These are phyloP conservation scores for Fragilaria crotonensis DNA, from an alignment of 108 stramenopile genomes.

Conservation along the genomic window DNA sequence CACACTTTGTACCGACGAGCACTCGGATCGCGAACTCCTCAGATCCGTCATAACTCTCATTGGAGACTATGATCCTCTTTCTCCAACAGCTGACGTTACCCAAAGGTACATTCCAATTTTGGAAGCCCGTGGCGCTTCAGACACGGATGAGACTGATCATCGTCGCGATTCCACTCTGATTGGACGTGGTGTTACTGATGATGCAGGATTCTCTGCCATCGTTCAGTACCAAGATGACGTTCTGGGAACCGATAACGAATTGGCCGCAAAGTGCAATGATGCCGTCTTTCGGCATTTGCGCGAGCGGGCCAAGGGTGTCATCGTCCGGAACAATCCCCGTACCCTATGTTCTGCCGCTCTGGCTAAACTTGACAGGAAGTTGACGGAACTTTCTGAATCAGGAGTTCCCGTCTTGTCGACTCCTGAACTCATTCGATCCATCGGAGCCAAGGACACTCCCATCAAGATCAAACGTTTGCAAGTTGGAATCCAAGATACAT, in stretches of 20 bases:
- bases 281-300: background rate
- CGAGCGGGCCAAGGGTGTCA: background rate
- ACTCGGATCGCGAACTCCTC: constrained; percentile 3
- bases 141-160: background rate
- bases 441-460: constrained; percentile 5
- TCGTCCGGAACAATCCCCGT: constrained; percentile 6
- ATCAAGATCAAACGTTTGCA: constrained; percentile 4
- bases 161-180: constrained; percentile 1
- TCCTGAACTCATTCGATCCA: background rate
- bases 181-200: background rate
- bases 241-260: background rate
- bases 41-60: background rate
- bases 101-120: constrained; percentile 1
- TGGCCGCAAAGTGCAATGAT: background rate
- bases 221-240: constrained; percentile 1
- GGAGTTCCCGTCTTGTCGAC: background rate
- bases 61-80: constrained; percentile 2
- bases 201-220: background rate
- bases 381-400: constrained; percentile 2
- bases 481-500: constrained; percentile 1
- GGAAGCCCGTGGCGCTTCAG: constrained; percentile 1
- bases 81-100: background rate
- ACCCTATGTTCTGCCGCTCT: background rate
- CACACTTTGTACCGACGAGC: no score
- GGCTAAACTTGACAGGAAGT: background rate